Base-by-base conservation (phyloP, 139 green algal species). In the Pleodorina starrii region DNA sequence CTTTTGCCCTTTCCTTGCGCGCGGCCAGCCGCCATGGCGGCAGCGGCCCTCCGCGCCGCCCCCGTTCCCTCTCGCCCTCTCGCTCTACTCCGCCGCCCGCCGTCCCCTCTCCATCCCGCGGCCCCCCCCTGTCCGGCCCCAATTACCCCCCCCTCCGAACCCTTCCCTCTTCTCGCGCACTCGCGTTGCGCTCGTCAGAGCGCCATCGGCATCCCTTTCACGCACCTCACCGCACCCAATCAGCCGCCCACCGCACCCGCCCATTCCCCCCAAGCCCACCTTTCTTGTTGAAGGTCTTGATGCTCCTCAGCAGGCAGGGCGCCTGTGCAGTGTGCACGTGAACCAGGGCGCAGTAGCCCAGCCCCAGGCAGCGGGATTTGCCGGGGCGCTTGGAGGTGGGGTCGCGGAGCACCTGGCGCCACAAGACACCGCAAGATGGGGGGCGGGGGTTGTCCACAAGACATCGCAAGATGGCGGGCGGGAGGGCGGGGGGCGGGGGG, bases 301-400 rank as follows among this genome's bases (percentile, higher is more conserved):
- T 94, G 91, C 95, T 91, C 42, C 54, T 60, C 68, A 97, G 96
- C 85, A 94, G 93, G 89, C 95, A 95, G 40, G 95, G 91, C 51
- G 94, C 95, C 90, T 97, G 95, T 42, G 92, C 94, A 19, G 95
- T 96, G 93, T 97, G 95, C 84, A 94, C 95, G 86, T 97, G 94
- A 75, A 97, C 90, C 81, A 96, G 92, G 32, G 93, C 92, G 6
- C 88, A 89, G 57, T 95, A 97, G 48, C 95, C 94, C 42, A 92
- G 94, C 66, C 79, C 76, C 63, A 96, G 96, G 82, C 95, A 92
- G 59, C 91, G 92, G 54, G 94, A 91, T 82, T 95, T 91, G 90
- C 96, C 48, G 23, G 38, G 11, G 1, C 78, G 54, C 35, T 74
- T 74, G 35, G 54, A 73, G 35, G 54, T 74, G 23, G 50, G 78